Conservation (phyloP, 2,329 filamentous ascomycete genomes). For the Eutypa lata region DNA sequence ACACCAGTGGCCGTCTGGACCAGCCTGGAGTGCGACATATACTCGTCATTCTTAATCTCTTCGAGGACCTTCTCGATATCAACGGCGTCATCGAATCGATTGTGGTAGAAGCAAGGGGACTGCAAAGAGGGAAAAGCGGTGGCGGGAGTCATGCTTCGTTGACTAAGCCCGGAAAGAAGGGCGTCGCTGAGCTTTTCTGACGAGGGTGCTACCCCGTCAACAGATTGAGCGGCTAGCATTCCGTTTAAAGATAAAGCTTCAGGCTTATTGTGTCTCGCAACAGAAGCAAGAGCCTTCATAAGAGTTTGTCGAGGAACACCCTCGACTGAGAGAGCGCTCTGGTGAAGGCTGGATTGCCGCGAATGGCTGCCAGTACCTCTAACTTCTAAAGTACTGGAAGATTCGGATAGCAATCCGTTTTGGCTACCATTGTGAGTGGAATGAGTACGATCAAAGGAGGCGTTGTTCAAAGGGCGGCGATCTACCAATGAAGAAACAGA, state of each 20-base stretch:
- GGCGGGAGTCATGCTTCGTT: conserved; percentile 38
- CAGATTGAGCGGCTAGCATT: conserved; percentile 50
- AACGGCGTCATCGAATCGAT: conserved; percentile 92
- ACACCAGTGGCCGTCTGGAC: conserved; percentile 95
- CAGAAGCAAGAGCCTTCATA: conserved; percentile 75
- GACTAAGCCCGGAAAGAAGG: conserved; percentile 52
- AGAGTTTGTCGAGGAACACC: conserved; percentile 75
- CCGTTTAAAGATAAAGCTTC: conserved; percentile 60
- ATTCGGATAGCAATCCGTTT: neutral
- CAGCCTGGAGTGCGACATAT: conserved; percentile 87
- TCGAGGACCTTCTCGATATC: conserved; percentile 93
- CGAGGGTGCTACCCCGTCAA: conserved; percentile 33
- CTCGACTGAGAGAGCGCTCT: conserved; percentile 58
- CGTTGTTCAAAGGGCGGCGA: neutral
- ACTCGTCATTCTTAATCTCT: conserved; percentile 86
- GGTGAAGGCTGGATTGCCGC: conserved; percentile 34
- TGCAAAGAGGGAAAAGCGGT: conserved; percentile 67
- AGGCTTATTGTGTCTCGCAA: conserved; percentile 57
- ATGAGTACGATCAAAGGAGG: neutral
- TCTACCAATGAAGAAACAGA: neutral
- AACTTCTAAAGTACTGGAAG: neutral
- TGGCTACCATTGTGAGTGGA: neutral
- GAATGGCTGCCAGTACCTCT: conserved; percentile 7
- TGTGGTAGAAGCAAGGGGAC: conserved; percentile 97
- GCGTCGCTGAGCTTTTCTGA: conserved; percentile 59